phyloP scores from a whole-genome alignment of 768 basidiomycete genomes.

The Pisolithus sp. region DNA sequence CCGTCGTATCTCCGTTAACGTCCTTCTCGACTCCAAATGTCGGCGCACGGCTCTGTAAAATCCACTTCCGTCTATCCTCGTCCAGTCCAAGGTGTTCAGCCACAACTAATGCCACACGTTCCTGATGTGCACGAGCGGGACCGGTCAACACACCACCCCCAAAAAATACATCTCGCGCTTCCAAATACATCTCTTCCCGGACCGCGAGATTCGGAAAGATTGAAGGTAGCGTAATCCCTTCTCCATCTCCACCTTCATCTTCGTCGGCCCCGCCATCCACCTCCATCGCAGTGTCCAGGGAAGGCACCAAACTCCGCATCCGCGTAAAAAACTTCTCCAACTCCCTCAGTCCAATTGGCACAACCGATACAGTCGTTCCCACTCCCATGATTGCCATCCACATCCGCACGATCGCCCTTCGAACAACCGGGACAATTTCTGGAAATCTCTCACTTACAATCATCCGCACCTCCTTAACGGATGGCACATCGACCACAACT shows the following conservation, averaged over 20 bases:
- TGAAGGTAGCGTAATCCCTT: conserved; percentile 29
- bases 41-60: conserved; percentile 59
- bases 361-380: conserved; percentile 44
- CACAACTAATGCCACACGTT: conserved; percentile 46
- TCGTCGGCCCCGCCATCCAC: conserved; percentile 17
- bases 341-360: conserved; percentile 71
- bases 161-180: conserved; percentile 90
- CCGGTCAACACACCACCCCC: conserved; percentile 56
- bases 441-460: conserved; percentile 70
- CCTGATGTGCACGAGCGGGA: conserved; percentile 43
- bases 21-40: conserved; percentile 64
- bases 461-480: conserved; percentile 54
- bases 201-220: conserved; percentile 66
- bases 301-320: conserved; percentile 54
- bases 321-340: conserved; percentile 80
- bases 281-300: conserved; percentile 39
- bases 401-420: conserved; percentile 50
- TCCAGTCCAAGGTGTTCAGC: conserved; percentile 63
- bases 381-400: conserved; percentile 60
- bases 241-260: conserved; percentile 10
- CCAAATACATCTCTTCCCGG: conserved; percentile 84
- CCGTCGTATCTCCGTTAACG: conserved; percentile 50
- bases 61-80: conserved; percentile 63
- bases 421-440: conserved; percentile 44
- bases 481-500: conserved; percentile 55